Evolutionary conservation across 2,329 filamentous ascomycete species (phyloP).

Genomic region (Paracorniculantispora psalliotae): DNA sequence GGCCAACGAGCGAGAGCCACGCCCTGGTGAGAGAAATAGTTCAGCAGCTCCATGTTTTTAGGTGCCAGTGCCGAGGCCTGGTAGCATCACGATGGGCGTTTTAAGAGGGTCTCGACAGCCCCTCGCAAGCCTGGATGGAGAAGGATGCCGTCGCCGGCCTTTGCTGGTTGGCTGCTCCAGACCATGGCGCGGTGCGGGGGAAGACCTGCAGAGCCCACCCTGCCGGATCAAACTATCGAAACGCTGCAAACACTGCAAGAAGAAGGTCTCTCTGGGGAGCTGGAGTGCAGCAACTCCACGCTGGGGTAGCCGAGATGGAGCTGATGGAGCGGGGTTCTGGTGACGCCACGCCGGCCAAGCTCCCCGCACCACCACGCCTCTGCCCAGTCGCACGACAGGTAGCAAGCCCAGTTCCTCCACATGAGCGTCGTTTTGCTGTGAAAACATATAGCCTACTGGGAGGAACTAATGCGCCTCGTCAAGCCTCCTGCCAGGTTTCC

Average conservation of each 20-base stretch:
- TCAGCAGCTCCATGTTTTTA: constrained; percentile 1
- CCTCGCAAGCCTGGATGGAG: not conserved
- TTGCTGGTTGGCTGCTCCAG: constrained; percentile 3
- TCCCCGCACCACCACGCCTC: not conserved
- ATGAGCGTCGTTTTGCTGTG: not conserved
- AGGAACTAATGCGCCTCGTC: not conserved
- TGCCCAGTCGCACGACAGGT: not conserved
- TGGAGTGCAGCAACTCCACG: not conserved
- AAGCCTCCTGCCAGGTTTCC: not conserved
- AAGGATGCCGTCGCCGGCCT: not conserved
- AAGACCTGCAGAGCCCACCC: not conserved
- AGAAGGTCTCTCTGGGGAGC: not conserved
- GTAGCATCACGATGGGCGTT: not conserved
- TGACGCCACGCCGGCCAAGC: constrained; percentile 4
- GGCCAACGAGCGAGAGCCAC: not conserved
- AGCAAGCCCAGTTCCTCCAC: not conserved
- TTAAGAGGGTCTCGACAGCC: not conserved
- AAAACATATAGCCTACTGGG: not conserved
- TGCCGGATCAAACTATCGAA: not conserved
- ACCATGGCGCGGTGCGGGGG: constrained; percentile 10
- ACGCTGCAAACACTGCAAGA: not conserved
- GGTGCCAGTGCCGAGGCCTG: constrained; percentile 7
- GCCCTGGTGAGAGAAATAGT: not conserved
- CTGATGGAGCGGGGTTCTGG: constrained; percentile 3
- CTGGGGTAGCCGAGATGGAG: constrained; percentile 11